Evolutionary conservation across 2,329 filamentous ascomycete species (phyloP).

Genomic region (Fusarium camptoceras): DNA sequence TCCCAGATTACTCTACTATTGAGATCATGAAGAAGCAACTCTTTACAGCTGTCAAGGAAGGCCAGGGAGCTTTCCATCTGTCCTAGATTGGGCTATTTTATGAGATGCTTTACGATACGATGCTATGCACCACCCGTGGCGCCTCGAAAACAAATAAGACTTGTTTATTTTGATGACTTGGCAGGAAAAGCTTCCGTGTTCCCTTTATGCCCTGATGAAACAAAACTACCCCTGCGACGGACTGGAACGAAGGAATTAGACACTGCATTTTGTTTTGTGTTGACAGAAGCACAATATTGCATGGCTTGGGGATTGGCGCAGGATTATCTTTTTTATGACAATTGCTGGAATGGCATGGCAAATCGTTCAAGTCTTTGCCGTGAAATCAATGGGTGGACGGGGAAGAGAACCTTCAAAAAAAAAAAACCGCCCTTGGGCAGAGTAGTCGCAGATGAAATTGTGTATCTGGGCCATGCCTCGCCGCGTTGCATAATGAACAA

Average conservation of each 20-base stretch:
- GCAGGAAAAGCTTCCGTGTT: conserved; percentile 36
- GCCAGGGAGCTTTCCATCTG: conserved; percentile 96
- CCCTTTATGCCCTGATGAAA: conserved; percentile 44
- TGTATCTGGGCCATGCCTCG: conserved; percentile 27
- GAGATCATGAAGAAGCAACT: conserved; percentile 82
- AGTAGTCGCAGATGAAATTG: conserved; percentile 47
- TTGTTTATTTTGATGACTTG: conserved; percentile 28
- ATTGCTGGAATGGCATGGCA: conserved; percentile 35
- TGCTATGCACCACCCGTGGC: conserved; percentile 1
- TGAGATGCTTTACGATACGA: conserved; percentile 4
- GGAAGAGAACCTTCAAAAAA: conserved; percentile 28
- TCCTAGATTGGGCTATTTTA: conserved; percentile 65
- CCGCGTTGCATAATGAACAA: neutral
- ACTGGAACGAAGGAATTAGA: conserved; percentile 47
- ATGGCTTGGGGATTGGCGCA: conserved; percentile 45
- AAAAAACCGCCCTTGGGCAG: conserved; percentile 35
- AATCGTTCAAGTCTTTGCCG: conserved; percentile 26
- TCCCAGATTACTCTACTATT: conserved; percentile 90
- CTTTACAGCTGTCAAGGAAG: conserved; percentile 88
- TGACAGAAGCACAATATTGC: conserved; percentile 41
- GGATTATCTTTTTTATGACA: conserved; percentile 35
- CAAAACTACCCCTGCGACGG: conserved; percentile 34
- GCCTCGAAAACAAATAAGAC: conserved; percentile 1
- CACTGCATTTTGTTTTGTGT: conserved; percentile 23
- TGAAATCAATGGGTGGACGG: conserved; percentile 5